These are phyloP conservation scores for Grosmannia serpens DNA, from an alignment of 2,329 filamentous ascomycete genomes.

Conservation along the genomic window DNA sequence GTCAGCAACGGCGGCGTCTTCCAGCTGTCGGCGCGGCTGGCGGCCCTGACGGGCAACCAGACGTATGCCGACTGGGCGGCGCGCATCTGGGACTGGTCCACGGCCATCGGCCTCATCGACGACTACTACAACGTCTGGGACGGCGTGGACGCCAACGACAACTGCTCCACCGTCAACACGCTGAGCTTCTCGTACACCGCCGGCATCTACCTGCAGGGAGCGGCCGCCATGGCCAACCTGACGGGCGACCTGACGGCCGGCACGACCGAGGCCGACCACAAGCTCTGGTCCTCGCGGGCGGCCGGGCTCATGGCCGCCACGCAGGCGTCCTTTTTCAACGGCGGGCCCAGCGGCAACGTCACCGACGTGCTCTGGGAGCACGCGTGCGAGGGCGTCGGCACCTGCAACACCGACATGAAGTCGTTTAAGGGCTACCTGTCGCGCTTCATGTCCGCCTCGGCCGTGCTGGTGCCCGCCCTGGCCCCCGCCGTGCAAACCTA, in stretches of 20 bases:
- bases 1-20: constrained; percentile 77
- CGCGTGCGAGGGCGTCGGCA: constrained; percentile 47
- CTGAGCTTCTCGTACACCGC: constrained; percentile 54
- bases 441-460: constrained; percentile 50
- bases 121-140: constrained; percentile 46
- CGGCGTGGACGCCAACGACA: constrained; percentile 41
- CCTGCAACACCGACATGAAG: constrained; percentile 52
- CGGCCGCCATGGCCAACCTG: constrained; percentile 51
- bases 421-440: constrained; percentile 59
- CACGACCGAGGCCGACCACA: constrained; percentile 12
- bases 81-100: constrained; percentile 56
- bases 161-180: constrained; percentile 41
- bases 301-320: constrained; percentile 39
- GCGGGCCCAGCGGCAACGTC: constrained; percentile 30
- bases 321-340: background rate
- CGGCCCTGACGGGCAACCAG: constrained; percentile 54
- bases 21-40: constrained; percentile 65
- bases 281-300: constrained; percentile 42
- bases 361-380: constrained; percentile 54
- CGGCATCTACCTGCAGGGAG: constrained; percentile 55
- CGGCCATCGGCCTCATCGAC: constrained; percentile 44
- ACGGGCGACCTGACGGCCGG: constrained; percentile 38
- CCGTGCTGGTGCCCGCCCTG: constrained; percentile 44
- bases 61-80: constrained; percentile 57
- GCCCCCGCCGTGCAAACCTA: constrained; percentile 32